Conservation (phyloP, 805 yeast genomes). For the Candida tibetensis region DNA sequence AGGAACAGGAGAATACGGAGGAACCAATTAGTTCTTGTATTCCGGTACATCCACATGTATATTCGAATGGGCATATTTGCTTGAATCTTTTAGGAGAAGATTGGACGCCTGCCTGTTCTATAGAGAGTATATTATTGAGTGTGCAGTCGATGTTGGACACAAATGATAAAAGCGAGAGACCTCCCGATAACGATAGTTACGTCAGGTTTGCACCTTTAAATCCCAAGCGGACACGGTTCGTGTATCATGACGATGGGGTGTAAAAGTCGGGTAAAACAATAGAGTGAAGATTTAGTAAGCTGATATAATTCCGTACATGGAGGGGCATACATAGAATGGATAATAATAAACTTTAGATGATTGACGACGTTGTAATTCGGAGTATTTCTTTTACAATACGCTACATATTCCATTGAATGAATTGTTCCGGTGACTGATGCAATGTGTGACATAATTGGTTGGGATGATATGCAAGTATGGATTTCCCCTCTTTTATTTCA, state of each 20-base stretch:
- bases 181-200: constrained; percentile 55
- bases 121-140: constrained; percentile 50
- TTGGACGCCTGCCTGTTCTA: constrained; percentile 64
- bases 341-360: no score
- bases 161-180: constrained; percentile 48
- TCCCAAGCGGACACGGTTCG: constrained; percentile 50
- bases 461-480: not conserved
- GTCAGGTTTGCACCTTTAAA: constrained; percentile 52
- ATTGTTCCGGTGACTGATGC: no score
- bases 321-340: no score
- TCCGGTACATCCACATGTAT: constrained; percentile 74
- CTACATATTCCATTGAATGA: no score
- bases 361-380: no score
- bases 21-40: constrained; percentile 20
- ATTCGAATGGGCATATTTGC: constrained; percentile 78
- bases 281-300: no score
- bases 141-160: constrained; percentile 62
- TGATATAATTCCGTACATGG: no score
- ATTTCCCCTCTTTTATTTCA: not conserved
- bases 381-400: no score
- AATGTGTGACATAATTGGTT: not conserved
- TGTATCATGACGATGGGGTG: constrained; percentile 59
- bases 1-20: constrained; percentile 1
- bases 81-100: constrained; percentile 60
- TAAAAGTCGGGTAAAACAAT: no score